A percentile compares a stretch with the other conserved stretches of the same genome.
These are phyloP conservation scores for Hyaloperonospora brassicae DNA, from an alignment of 352 stramenopile species.

Conservation along the genomic window DNA sequence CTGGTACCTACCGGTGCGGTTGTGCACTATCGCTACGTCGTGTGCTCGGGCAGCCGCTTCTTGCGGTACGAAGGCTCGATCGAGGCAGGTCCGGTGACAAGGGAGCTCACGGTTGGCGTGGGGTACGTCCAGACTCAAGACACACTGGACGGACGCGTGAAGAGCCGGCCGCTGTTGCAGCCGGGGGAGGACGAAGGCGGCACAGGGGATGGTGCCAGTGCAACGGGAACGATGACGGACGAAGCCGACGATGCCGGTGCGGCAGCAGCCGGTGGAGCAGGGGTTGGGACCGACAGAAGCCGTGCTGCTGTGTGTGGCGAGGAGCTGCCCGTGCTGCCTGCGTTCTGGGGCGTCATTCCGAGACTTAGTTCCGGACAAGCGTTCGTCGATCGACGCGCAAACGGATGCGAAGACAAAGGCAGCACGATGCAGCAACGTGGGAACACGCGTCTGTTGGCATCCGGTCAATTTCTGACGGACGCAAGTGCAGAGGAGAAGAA, in stretches of 20 bases:
- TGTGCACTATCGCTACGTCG: constrained; percentile 78
- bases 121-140: constrained; percentile 70
- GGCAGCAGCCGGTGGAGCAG: not conserved
- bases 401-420: constrained; percentile 30
- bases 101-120: constrained; percentile 48
- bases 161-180: constrained; percentile 13
- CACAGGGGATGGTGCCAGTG: not conserved
- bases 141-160: constrained; percentile 46
- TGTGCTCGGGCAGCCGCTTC: constrained; percentile 77
- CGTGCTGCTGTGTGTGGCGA: constrained; percentile 6
- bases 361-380: constrained; percentile 77
- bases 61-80: constrained; percentile 59
- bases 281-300: too few relatives aligned
- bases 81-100: constrained; percentile 24
- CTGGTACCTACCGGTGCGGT: constrained; percentile 49
- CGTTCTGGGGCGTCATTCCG: constrained; percentile 56
- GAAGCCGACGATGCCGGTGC: constrained; percentile 3
- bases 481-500: constrained; percentile 49
- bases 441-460: constrained; percentile 11
- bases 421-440: constrained; percentile 12
- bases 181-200: constrained; percentile 16
- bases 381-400: constrained; percentile 70
- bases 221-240: constrained; percentile 1
- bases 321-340: constrained; percentile 15
- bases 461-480: constrained; percentile 28